Conservation (phyloP, 768 basidiomycete species). For the Pleurotus tuoliensis region DNA sequence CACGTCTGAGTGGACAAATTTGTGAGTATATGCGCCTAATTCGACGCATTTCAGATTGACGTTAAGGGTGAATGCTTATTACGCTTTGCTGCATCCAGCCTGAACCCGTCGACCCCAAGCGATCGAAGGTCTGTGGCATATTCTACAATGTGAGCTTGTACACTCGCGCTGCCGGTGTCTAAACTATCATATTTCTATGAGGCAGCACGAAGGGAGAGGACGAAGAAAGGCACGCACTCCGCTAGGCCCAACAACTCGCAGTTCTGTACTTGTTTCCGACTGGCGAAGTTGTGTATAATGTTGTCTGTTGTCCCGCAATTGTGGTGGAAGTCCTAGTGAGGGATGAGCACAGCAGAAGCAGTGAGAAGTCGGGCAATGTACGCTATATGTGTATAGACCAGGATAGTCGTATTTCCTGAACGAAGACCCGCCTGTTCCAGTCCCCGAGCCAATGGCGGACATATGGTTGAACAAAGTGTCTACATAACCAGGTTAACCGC, state of each 20-base stretch:
- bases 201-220: too few relatives aligned
- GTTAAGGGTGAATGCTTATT: too few relatives aligned
- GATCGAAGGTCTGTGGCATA: conserved; percentile 40
- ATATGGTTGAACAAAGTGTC: conserved; percentile 4
- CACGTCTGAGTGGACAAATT: not conserved
- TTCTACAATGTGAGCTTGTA: too few relatives aligned
- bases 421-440: too few relatives aligned
- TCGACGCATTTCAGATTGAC: too few relatives aligned
- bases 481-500: not conserved
- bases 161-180: conserved; percentile 31
- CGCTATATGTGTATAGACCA: too few relatives aligned
- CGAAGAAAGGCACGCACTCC: conserved; percentile 19
- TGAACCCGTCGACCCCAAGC: conserved; percentile 58
- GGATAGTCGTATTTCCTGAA: too few relatives aligned
- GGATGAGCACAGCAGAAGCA: too few relatives aligned
- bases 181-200: conserved; percentile 31
- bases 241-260: conserved; percentile 30
- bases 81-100: conserved; percentile 58
- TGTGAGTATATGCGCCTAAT: too few relatives aligned
- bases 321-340: conserved; percentile 39
- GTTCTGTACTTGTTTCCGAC: conserved; percentile 36
- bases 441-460: not conserved
- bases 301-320: conserved; percentile 36
- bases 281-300: conserved; percentile 39
- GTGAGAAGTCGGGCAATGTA: too few relatives aligned